Evolutionary conservation across 345 rosid genomes (phyloP), one percentile per base, ranked within the genome.

Genomic region (Eutrema yunnanense): DNA sequence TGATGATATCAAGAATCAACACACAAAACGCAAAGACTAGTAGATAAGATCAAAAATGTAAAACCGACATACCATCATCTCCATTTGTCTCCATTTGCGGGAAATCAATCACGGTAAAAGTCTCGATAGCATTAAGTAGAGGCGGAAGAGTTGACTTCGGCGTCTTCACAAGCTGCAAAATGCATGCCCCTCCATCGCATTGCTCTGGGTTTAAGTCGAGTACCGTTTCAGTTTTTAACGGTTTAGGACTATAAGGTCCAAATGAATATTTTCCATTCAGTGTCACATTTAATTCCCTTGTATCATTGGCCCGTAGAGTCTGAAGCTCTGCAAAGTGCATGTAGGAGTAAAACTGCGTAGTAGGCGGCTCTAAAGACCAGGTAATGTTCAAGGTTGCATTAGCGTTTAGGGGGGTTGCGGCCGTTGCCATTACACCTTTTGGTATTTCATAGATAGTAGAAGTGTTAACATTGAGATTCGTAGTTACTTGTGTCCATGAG

Each of bases 131-230:
- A 53, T 79, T 85, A 26, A 83, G 66, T 27, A 78, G 42, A 7
- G 86, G 89, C 0, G 85, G 87, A 65, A 85, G 84, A 6, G 83
- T 73, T 0, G 84, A 83, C n/a, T 52, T 50, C 38, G 41, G 16
- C 0, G 80, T 57, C 37, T 58, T 76, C 6, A 9, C 8, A 16
- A 83, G 57, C 41, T 74, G 6, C 16, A 83, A 34, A 13, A 55
- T 48, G 27, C 69, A 78, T 27, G 51, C 26, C 44, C 67, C 67
- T 30, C 34, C 46, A 9, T 38, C 27, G 69, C 80, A 82, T 13
- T 58, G 71, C 48, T 67, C 29, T 11, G 67, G 69, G 29, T 29
- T 8, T 6, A 46, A 1, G 4, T 62, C 47, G 22, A 14, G 69
- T 1, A 62, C 1, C 4, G 75, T 60, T 5, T 9, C 5, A 7